These are phyloP conservation scores for Trichoderma polysporum DNA, from an alignment of 2,329 filamentous ascomycete genomes.

Conservation along the genomic window DNA sequence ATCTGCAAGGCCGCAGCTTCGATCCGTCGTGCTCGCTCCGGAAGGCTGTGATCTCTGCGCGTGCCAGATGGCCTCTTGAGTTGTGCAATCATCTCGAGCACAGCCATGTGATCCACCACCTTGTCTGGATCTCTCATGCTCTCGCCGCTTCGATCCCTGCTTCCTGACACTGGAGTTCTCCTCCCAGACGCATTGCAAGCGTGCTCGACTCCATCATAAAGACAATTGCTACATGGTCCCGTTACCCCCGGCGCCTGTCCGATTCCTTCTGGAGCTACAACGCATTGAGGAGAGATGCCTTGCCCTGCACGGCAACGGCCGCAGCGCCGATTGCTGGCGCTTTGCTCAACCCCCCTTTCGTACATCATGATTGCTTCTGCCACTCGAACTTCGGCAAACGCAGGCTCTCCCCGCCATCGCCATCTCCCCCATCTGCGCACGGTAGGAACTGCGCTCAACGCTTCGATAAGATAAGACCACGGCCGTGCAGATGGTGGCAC, in stretches of 20 bases:
- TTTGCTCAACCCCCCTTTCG: slow-evolving; percentile 27
- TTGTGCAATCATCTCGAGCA: slow-evolving; percentile 31
- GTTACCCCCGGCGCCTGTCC: slow-evolving; percentile 19
- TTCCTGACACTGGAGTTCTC: slow-evolving; percentile 20
- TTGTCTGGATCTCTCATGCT: slow-evolving; percentile 24
- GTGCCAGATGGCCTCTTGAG: slow-evolving; percentile 25
- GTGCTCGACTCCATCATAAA: slow-evolving; percentile 25
- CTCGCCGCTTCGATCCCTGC: slow-evolving; percentile 18
- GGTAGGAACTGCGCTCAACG: slow-evolving; percentile 11
- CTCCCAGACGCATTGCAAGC: slow-evolving; percentile 18
- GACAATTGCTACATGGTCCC: slow-evolving; percentile 30
- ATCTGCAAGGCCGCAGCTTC: slow-evolving; percentile 30
- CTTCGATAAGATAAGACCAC: slow-evolving; percentile 21
- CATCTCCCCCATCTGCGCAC: slow-evolving; percentile 26
- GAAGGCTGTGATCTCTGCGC: slow-evolving; percentile 26
- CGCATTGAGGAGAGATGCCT: slow-evolving; percentile 29
- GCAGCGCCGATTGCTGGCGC: slow-evolving; percentile 24
- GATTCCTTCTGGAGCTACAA: slow-evolving; percentile 25
- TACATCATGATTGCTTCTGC: slow-evolving; percentile 30
- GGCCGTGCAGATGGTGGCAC: slow-evolving; percentile 18
- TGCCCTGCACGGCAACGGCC: slow-evolving; percentile 27
- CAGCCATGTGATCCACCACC: slow-evolving; percentile 30
- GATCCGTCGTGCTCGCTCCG: slow-evolving; percentile 28
- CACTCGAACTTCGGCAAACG: slow-evolving; percentile 19
- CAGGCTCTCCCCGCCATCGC: slow-evolving; percentile 26